These are phyloP conservation scores for Lodderomyces orthopsilosis DNA, from an alignment of 1,139 yeast species.

Conservation along the genomic window DNA sequence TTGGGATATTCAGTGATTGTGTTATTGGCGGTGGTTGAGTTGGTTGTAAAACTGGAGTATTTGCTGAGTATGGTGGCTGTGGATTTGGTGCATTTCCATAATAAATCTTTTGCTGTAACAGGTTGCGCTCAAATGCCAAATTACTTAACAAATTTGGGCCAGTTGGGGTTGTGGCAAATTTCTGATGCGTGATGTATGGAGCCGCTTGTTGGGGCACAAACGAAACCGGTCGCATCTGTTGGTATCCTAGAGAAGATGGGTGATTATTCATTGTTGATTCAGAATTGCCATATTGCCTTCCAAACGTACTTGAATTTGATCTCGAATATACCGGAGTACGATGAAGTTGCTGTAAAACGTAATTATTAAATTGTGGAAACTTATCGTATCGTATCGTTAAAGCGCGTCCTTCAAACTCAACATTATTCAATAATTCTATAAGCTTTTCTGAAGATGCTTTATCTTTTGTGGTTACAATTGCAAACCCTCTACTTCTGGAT, in stretches of 20 bases:
- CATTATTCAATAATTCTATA: slow-evolving; percentile 49
- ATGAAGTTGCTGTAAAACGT: slow-evolving; percentile 26
- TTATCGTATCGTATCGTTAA: slow-evolving; percentile 60
- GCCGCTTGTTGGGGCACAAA: slow-evolving; percentile 1
- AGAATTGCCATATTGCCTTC: background rate
- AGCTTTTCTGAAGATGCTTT: slow-evolving; percentile 49
- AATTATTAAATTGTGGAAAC: slow-evolving; percentile 41
- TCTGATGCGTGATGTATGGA: background rate
- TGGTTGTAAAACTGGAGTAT: background rate
- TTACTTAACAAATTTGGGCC: slow-evolving; percentile 18
- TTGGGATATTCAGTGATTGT: background rate
- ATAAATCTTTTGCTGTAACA: slow-evolving; percentile 34
- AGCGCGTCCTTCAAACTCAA: slow-evolving; percentile 54
- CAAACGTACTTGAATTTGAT: background rate
- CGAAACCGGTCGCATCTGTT: background rate
- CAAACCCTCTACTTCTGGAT: slow-evolving; percentile 54
- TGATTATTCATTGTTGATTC: background rate
- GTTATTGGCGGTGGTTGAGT: slow-evolving; percentile 1
- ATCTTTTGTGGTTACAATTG: slow-evolving; percentile 56
- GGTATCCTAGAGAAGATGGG: background rate
- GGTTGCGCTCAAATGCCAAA: slow-evolving; percentile 36
- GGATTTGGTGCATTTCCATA: slow-evolving; percentile 17
- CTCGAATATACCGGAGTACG: background rate
- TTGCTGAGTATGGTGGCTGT: slow-evolving; percentile 1
- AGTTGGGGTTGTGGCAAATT: background rate